Conservation (phyloP, 371 early-diverging fungal species). For the Mucor mucedo region DNA sequence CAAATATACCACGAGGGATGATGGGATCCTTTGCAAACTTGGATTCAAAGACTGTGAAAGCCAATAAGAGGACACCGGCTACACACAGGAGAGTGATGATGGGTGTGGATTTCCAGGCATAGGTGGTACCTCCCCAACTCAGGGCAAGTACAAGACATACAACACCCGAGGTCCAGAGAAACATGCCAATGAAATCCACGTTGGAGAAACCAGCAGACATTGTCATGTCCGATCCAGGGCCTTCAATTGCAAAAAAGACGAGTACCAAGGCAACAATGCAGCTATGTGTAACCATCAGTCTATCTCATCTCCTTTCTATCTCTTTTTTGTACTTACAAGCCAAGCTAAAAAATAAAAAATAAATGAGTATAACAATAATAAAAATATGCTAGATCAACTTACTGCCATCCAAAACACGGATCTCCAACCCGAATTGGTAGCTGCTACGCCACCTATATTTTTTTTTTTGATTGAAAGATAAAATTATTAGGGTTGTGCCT, state of each 20-base stretch:
- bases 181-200: conserved; percentile 37
- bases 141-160: conserved; percentile 39
- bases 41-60: conserved; percentile 52
- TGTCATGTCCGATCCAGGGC: conserved; percentile 6
- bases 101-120: conserved; percentile 51
- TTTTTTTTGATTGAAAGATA: neutral
- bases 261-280: conserved; percentile 30
- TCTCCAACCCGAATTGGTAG: conserved; percentile 39
- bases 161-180: conserved; percentile 35
- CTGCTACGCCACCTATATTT: conserved; percentile 38
- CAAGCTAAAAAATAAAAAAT: conserved; percentile 24
- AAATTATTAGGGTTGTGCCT: neutral
- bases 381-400: conserved; percentile 16
- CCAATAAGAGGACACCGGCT: conserved; percentile 33
- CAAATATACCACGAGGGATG: conserved; percentile 57
- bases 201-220: conserved; percentile 6
- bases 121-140: conserved; percentile 51
- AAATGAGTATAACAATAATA: neutral
- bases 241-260: conserved; percentile 31
- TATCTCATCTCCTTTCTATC: neutral
- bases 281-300: conserved; percentile 8
- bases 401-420: conserved; percentile 50
- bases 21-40: conserved; percentile 49
- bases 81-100: conserved; percentile 57
- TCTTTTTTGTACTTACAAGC: conserved; percentile 32